Evolutionary conservation across 257 asterid species (phyloP).

Genomic region (Catharanthus roseus): DNA sequence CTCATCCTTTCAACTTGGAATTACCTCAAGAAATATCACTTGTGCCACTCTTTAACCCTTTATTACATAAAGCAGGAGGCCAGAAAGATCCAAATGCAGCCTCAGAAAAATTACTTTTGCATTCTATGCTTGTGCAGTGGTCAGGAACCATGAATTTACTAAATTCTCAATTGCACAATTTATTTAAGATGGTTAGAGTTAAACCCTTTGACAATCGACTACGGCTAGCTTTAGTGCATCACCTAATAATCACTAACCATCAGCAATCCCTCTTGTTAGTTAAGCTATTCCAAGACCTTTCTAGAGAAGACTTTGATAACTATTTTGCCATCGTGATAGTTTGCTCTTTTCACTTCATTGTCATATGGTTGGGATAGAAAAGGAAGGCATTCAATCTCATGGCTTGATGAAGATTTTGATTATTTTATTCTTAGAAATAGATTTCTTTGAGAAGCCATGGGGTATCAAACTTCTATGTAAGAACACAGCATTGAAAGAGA

Average conservation of each 20-base stretch:
- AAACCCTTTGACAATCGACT: background rate
- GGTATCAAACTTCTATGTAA: no score
- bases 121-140: background rate
- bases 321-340: no score
- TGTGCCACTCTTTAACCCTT: no score
- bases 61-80: no score
- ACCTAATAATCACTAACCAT: background rate
- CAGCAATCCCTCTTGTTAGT: background rate
- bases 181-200: background rate
- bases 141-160: background rate
- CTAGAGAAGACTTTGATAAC: no score
- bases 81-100: no score
- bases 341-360: no score
- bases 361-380: background rate
- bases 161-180: no score
- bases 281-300: background rate
- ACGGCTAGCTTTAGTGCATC: background rate
- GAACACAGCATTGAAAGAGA: no score
- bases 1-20: no score
- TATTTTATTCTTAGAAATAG: constrained; percentile 8
- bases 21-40: no score
- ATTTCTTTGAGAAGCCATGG: background rate
- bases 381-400: background rate
- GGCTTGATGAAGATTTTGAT: background rate
- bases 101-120: no score